Evolutionary conservation across 2,329 filamentous ascomycete genomes (phyloP).

Genomic region (Fusarium incarnatum): DNA sequence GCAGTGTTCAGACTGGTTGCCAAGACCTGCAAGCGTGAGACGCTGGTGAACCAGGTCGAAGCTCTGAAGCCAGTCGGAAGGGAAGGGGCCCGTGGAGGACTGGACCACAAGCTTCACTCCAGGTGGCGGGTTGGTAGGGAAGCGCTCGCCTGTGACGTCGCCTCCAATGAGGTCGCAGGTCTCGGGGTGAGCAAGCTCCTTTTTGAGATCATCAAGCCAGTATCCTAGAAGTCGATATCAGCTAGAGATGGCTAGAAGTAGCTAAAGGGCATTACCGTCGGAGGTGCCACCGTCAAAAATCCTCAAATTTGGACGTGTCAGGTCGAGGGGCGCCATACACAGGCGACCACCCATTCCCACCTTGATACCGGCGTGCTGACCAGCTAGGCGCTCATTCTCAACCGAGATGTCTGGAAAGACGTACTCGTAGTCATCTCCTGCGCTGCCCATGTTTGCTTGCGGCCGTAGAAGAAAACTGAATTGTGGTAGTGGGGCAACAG

Average conservation of each 20-base stretch:
- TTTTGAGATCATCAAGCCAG: neutral
- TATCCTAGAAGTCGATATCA: neutral
- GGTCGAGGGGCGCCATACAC: neutral
- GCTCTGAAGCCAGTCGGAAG: neutral
- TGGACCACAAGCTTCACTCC: neutral
- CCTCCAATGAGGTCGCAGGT: neutral
- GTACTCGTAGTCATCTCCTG: neutral
- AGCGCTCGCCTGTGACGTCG: neutral
- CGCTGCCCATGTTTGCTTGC: neutral
- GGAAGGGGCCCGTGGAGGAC: neutral
- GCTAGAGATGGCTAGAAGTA: neutral
- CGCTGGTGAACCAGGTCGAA: neutral
- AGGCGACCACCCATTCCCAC: neutral
- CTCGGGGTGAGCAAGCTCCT: neutral
- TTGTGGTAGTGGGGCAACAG: neutral
- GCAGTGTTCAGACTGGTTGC: neutral
- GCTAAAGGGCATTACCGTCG: neutral
- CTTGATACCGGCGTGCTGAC: neutral
- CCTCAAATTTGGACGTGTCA: neutral
- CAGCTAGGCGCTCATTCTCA: neutral
- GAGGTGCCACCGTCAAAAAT: neutral
- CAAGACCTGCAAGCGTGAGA: neutral
- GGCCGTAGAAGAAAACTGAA: too few relatives aligned
- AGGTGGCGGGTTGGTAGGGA: neutral
- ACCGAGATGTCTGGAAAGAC: slow-evolving; percentile 1